Evolutionary conservation across 2,329 filamentous ascomycete species (phyloP), one percentile per base, ranked within the genome.

Genomic region (Penicillium italicum): DNA sequence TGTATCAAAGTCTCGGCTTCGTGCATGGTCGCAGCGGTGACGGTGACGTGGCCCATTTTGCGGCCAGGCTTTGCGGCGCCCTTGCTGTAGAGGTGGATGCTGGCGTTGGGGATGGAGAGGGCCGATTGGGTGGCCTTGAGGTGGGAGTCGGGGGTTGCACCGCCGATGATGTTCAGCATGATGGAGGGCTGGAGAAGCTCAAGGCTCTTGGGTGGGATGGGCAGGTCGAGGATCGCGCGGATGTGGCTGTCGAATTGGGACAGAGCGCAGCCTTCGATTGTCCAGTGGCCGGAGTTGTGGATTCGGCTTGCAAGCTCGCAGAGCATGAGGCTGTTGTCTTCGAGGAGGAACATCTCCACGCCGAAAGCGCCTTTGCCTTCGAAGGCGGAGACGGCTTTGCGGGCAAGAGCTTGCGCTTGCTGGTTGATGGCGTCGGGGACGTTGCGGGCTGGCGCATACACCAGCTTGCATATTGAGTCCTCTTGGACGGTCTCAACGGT

Each of bases 241-340:
- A 97, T 83, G 70, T 99, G 92, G 2, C 91, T 89, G 71, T 94
- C 91, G 75, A 90, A 99, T 74, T 99, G 94, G 0, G 91, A 96
- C 57, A 93, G 84, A 0, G 87, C 86, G 46, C 94, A 90, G 4
- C 90, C 90, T 77, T 99, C 93, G 62, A 97, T 97, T 3, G 90
- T 96, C 75, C 92, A 93, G 75, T 97, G 94, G 0, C 94, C 94
- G 0, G 90, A 95, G 77, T 97, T 97, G 76, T 97, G 92, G 48
- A 85, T 83, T 37, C 90, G 82, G 12, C 90, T 90, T 0, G 90
- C 90, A 60, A 95, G 88, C 75, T 96, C 91, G 73, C 96, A 96
- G 65, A 97, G 82, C 55, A 95, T 76, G 1, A 96, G 80, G 55
- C 72, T 77, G 77, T 85, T 85, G 65, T 94, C 85, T 46, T 85